Conservation (phyloP, 129 eudicot species). For the Ambrosia trifida region DNA sequence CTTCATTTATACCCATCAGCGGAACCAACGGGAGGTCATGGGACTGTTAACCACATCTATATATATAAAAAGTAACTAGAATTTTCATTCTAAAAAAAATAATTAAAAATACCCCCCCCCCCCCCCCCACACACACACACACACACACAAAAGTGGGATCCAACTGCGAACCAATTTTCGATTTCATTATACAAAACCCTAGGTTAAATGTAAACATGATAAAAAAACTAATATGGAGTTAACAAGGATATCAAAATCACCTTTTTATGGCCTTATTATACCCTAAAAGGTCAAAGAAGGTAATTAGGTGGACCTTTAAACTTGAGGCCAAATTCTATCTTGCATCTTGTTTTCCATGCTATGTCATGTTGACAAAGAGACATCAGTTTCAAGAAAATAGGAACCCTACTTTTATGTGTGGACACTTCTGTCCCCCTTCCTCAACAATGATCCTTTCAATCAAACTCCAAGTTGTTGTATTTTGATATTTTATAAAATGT, state of each 20-base stretch:
- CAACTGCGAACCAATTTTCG: not conserved
- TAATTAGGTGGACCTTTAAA: not conserved
- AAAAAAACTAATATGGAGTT: too few relatives aligned
- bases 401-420: constrained; percentile 19
- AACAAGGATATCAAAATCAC: not conserved
- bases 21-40: too few relatives aligned
- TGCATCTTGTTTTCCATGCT: constrained; percentile 4
- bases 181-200: not conserved
- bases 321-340: constrained; percentile 1
- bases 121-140: too few relatives aligned
- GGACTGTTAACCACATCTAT: too few relatives aligned
- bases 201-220: too few relatives aligned
- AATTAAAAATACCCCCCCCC: too few relatives aligned
- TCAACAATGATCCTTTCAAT: constrained; percentile 18
- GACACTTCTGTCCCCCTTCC: constrained; percentile 27
- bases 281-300: not conserved
- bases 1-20: too few relatives aligned
- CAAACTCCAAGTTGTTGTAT: constrained; percentile 20
- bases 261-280: not conserved
- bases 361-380: constrained; percentile 22
- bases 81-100: not conserved
- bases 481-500: not conserved
- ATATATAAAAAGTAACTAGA: not conserved
- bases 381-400: constrained; percentile 26
- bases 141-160: too few relatives aligned